Base-by-base conservation (phyloP, 2,329 filamentous ascomycete species). In the Akanthomyces uredinophilus region DNA sequence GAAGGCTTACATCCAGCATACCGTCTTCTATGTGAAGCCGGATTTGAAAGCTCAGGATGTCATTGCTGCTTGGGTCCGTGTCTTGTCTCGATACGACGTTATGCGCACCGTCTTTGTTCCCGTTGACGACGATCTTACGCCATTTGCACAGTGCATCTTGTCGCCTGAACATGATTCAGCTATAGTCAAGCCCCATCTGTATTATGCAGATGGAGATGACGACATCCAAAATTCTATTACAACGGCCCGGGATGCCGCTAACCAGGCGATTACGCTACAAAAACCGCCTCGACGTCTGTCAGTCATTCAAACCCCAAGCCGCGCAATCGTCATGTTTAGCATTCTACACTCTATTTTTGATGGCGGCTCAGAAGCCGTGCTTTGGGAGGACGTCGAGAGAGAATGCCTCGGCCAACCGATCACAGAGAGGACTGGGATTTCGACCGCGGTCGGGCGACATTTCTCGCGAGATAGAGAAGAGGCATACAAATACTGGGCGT, bases 361-460 rank as follows among this genome's bases (percentile, higher is more conserved):
- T 43, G 51, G 51, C 27, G 51, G 51, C 51, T 54, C 51, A 43
- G 51, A 54, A 43, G 37, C 32, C 22, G 51, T 54, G 35, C 32
- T 54, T 16, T 54, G 51, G 51, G 51, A 54, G 37, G 51, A 54
- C 51, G 51, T 54, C 20, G 51, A 54, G 37, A 54, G 51, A 16
- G 51, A 54, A 43, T 54, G 22, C 37, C 37, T 43, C 13, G 35
- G 35, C 11, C 51, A 54, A 27, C 22, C 51, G 35, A 20, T 43
- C 16, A 54, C 16, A 5, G 37, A 54, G 22, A 39, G 51, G 35
- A 54, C 51, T 29, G 51, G 51, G 13, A 54, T 54, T 43, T 41
- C 51, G 22, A 54, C 51, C 20, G 51, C 51, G n/a, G 51, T 54
- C 5, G 51, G 11, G 6, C 32, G 51, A 54, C 51, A 54, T 29